phyloP scores from a whole-genome alignment of 768 basidiomycete genomes.

The Tubosaeta brunneosetosa region DNA sequence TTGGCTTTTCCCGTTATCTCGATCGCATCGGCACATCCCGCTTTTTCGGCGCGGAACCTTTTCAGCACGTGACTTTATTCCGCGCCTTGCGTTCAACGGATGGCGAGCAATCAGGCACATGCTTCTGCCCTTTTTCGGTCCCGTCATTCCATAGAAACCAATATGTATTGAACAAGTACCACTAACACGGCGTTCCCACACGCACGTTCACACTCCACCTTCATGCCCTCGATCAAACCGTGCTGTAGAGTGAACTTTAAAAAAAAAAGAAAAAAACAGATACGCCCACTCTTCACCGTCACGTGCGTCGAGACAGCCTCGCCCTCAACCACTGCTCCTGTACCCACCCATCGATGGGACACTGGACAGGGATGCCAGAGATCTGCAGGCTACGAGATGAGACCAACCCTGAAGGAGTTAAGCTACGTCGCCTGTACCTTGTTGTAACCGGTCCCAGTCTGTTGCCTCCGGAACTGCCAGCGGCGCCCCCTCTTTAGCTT shows the following conservation, averaged over 20 bases:
- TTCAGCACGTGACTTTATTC: constrained; percentile 10
- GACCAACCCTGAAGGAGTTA: not conserved
- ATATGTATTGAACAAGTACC: not conserved
- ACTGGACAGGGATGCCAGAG: not conserved
- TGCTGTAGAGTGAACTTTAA: constrained; percentile 23
- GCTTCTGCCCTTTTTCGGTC: constrained; percentile 30
- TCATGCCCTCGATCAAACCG: not conserved
- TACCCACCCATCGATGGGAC: not conserved
- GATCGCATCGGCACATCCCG: constrained; percentile 32
- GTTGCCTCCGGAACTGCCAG: not conserved
- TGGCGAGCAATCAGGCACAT: constrained; percentile 22
- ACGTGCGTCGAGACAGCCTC: constrained; percentile 1
- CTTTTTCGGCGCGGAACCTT: constrained; percentile 31
- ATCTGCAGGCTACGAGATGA: not conserved
- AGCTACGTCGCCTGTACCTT: not conserved
- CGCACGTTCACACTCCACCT: constrained; percentile 31
- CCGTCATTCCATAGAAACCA: constrained; percentile 29
- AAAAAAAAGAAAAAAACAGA: not conserved
- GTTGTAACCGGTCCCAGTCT: not conserved
- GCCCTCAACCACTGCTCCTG: not conserved
- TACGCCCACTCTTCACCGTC: not conserved
- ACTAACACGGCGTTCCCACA: constrained; percentile 20
- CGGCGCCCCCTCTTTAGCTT: not conserved
- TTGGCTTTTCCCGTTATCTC: constrained; percentile 33
- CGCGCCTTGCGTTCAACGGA: not conserved